These are phyloP conservation scores for Trichoderma oligosporum DNA, from an alignment of 2,329 filamentous ascomycete genomes.

Conservation along the genomic window DNA sequence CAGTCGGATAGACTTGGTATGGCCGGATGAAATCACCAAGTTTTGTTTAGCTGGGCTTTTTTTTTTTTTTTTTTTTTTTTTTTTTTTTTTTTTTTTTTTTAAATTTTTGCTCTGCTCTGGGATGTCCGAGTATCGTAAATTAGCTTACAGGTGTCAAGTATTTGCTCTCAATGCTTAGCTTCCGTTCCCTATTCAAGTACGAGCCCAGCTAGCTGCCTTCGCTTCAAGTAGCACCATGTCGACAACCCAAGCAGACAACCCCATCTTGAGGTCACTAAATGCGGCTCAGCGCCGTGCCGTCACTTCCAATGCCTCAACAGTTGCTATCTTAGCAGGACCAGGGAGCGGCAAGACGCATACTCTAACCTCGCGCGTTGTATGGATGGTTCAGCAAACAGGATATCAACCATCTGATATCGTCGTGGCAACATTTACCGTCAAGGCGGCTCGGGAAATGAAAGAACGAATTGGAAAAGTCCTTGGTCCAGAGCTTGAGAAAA, in stretches of 20 bases:
- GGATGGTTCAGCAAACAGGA: conserved; percentile 69
- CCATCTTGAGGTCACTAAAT: conserved; percentile 50
- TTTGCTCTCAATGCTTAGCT: conserved; percentile 2
- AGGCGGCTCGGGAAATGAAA: conserved; percentile 91
- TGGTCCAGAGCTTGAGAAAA: conserved; percentile 70
- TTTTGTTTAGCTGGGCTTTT: background rate
- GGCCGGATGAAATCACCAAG: background rate
- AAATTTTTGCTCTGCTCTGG: background rate
- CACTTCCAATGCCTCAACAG: conserved; percentile 49
- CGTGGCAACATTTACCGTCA: conserved; percentile 95
- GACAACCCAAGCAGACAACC: conserved; percentile 24
- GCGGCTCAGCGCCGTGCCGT: conserved; percentile 54
- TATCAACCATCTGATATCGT: conserved; percentile 82
- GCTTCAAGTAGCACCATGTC: conserved; percentile 28
- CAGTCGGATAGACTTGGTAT: background rate
- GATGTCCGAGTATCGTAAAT: background rate
- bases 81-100: background rate
- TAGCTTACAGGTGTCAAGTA: background rate
- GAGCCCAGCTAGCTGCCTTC: background rate
- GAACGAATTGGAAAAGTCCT: conserved; percentile 76
- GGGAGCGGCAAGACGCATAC: conserved; percentile 92
- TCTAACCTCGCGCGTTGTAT: conserved; percentile 85
- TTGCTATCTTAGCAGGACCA: conserved; percentile 65
- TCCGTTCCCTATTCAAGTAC: background rate
- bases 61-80: background rate